phyloP scores from a whole-genome alignment of 495 filamentous ascomycete species.

The Cryomyces minteri region DNA sequence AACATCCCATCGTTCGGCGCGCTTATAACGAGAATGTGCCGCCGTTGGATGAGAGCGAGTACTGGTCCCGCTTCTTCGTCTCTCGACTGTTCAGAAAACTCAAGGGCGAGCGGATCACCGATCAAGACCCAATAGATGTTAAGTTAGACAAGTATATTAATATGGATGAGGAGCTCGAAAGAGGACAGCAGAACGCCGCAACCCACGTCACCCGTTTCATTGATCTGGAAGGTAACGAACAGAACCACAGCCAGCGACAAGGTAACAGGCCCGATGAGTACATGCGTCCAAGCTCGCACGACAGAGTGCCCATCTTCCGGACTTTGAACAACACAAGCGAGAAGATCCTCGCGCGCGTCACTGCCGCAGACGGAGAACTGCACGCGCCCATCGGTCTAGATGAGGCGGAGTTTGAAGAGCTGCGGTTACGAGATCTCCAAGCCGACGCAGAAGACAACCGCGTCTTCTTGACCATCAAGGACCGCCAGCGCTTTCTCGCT shows the following conservation, averaged over 20 bases:
- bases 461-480: conserved; percentile 71
- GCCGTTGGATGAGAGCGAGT: conserved; percentile 55
- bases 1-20: conserved; percentile 76
- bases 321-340: conserved; percentile 74
- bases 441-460: conserved; percentile 51
- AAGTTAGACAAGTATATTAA: conserved; percentile 56
- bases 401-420: conserved; percentile 51
- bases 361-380: conserved; percentile 52
- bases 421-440: conserved; percentile 68
- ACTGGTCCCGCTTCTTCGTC: conserved; percentile 87
- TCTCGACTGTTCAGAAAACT: conserved; percentile 80
- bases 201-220: conserved; percentile 67
- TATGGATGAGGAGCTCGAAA: conserved; percentile 37
- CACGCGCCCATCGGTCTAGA: conserved; percentile 47
- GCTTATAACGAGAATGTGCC: conserved; percentile 92
- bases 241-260: conserved; percentile 56
- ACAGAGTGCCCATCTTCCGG: conserved; percentile 63
- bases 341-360: conserved; percentile 76
- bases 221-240: conserved; percentile 84
- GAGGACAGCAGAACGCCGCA: conserved; percentile 30
- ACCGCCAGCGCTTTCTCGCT: conserved; percentile 66
- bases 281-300: conserved; percentile 53
- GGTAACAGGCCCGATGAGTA: conserved; percentile 76
- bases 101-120: conserved; percentile 67
- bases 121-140: conserved; percentile 43